Evolutionary conservation across 306 rosid species (phyloP).

Genomic region (Inga oerstediana): DNA sequence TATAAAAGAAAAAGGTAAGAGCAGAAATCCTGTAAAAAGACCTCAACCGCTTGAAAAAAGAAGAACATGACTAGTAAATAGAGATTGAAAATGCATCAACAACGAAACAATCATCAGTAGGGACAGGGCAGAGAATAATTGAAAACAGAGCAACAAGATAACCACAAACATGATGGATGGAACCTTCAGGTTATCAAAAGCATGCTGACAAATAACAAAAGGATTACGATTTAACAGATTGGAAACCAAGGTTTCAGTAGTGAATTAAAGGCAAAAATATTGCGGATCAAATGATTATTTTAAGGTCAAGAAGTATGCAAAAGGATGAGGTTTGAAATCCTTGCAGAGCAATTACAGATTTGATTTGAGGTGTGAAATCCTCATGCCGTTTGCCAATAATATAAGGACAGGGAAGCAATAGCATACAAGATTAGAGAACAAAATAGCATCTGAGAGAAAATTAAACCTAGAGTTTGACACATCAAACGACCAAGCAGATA

Average conservation of each 20-base stretch:
- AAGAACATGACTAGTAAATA: not conserved
- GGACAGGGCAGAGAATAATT: not conserved
- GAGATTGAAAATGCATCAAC: constrained; percentile 13
- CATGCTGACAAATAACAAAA: not conserved
- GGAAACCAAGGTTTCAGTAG: not conserved
- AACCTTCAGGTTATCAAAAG: not conserved
- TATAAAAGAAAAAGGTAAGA: not conserved
- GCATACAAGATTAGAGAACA: too few relatives aligned
- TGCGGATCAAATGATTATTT: not conserved
- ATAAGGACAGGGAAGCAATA: not conserved
- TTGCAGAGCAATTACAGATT: not conserved
- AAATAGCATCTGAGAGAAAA: not conserved
- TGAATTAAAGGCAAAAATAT: not conserved
- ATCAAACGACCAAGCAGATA: not conserved
- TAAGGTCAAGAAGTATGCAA: not conserved
- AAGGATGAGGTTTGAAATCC: not conserved
- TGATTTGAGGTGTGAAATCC: not conserved
- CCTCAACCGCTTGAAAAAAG: not conserved
- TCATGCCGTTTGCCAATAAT: not conserved
- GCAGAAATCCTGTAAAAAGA: not conserved
- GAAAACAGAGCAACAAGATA: not conserved
- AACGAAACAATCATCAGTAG: constrained; percentile 3
- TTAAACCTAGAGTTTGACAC: not conserved
- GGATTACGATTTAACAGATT: not conserved
- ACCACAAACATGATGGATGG: not conserved